A percentile compares a stretch with the other conserved stretches of the same genome.
Evolutionary conservation across 148 eudicot species (phyloP).

Genomic region (Chenopodium suecicum): DNA sequence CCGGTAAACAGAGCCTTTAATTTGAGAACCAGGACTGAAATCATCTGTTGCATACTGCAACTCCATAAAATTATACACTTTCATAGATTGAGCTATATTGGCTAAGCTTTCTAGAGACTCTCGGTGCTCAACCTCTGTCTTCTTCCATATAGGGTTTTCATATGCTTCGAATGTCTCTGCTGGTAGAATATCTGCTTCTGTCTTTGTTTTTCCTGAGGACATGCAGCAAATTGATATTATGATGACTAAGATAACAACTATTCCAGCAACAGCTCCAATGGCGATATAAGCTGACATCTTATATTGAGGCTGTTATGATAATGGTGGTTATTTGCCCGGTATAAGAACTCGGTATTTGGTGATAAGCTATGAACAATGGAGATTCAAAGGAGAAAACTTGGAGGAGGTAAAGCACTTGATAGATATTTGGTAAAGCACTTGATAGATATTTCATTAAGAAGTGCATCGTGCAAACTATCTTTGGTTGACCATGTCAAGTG

Average conservation of each 20-base stretch:
- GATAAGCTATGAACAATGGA: not conserved
- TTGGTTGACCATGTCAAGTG: constrained; percentile 20
- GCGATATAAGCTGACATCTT: constrained; percentile 52
- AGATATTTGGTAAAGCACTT: not conserved
- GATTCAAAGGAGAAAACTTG: not conserved
- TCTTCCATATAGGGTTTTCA: constrained; percentile 50
- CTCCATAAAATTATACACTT: constrained; percentile 59
- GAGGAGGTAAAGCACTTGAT: not conserved
- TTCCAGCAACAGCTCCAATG: constrained; percentile 56
- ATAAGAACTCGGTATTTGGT: not conserved
- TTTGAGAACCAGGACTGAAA: constrained; percentile 55
- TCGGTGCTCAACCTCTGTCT: constrained; percentile 45
- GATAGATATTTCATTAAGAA: not conserved
- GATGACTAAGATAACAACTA: constrained; percentile 22
- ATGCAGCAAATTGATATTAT: constrained; percentile 36
- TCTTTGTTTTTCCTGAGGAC: constrained; percentile 33
- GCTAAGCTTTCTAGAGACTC: constrained; percentile 68
- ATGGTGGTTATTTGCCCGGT: not conserved
- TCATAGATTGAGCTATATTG: constrained; percentile 64
- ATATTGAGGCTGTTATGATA: not conserved
- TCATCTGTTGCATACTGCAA: constrained; percentile 66
- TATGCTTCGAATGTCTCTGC: constrained; percentile 57
- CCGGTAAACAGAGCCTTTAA: constrained; percentile 76
- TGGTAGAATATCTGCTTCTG: constrained; percentile 33
- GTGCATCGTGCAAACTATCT: constrained; percentile 19